Percentiles rank a stretch among this genome's conserved stretches.
These are phyloP conservation scores for Sphagnum contortum DNA, from an alignment of 225 moss, liverwort and hornwort genomes.

Conservation along the genomic window DNA sequence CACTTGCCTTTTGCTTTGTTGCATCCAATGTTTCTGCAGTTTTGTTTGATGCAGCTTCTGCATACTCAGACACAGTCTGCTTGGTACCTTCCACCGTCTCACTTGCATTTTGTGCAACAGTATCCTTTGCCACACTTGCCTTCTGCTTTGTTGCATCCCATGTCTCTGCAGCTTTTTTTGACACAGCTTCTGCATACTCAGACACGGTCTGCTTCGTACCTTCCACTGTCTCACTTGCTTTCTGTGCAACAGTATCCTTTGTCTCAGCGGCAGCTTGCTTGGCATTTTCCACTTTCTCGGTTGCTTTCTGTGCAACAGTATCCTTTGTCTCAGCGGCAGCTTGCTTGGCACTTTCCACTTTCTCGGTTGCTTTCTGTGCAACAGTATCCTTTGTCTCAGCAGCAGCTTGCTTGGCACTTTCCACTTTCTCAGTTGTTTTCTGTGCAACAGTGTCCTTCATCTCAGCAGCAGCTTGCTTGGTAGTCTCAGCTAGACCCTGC, in stretches of 20 bases:
- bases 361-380: conserved; percentile 8
- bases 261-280: conserved; percentile 3
- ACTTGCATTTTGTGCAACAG: conserved; percentile 5
- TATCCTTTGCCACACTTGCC: not conserved
- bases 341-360: not conserved
- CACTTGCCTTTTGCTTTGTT: conserved; percentile 30
- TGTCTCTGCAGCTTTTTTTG: conserved; percentile 6
- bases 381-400: conserved; percentile 1
- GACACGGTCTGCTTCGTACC: conserved; percentile 1
- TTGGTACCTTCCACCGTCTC: conserved; percentile 11
- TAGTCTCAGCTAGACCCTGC: conserved; percentile 2
- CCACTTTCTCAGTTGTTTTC: conserved; percentile 2
- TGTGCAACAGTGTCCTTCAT: not conserved
- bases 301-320: conserved; percentile 4
- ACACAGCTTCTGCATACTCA: not conserved
- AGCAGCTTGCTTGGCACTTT: conserved; percentile 8
- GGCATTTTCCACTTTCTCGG: not conserved
- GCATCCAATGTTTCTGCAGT: conserved; percentile 23
- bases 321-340: conserved; percentile 1
- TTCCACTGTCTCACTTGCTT: not conserved
- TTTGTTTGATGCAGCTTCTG: conserved; percentile 16
- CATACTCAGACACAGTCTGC: conserved; percentile 13
- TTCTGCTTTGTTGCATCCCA: not conserved
- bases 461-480: conserved; percentile 12
- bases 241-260: conserved; percentile 2